These are phyloP conservation scores for Phytophthora sojae DNA, from an alignment of 352 stramenopile species.

Conservation along the genomic window DNA sequence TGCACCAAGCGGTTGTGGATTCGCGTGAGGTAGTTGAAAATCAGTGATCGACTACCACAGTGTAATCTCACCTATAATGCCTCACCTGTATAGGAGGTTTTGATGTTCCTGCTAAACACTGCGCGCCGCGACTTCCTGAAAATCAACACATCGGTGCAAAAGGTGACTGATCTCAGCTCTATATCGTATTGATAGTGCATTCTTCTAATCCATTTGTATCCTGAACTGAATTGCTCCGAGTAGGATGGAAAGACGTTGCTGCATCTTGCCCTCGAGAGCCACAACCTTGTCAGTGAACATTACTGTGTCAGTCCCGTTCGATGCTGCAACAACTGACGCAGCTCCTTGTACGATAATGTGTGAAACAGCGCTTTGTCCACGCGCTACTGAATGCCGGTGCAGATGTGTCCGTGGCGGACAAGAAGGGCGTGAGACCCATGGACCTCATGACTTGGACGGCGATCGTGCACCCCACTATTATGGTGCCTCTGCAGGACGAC, in stretches of 20 bases:
- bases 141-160: slow-evolving; percentile 35
- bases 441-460: slow-evolving; percentile 46
- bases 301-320: background rate
- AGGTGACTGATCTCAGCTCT: slow-evolving; percentile 9
- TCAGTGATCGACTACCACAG: background rate
- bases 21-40: slow-evolving; percentile 25
- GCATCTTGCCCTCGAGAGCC: slow-evolving; percentile 27
- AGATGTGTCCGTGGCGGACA: slow-evolving; percentile 35
- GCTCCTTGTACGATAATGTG: background rate
- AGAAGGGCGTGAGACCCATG: slow-evolving; percentile 43
- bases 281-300: slow-evolving; percentile 28
- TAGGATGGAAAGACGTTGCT: slow-evolving; percentile 38
- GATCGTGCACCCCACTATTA: slow-evolving; percentile 38
- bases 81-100: slow-evolving; percentile 15
- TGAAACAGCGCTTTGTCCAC: slow-evolving; percentile 31
- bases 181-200: no score
- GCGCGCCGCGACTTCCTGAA: slow-evolving; percentile 16
- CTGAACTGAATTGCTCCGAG: background rate
- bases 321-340: background rate
- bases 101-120: slow-evolving; percentile 29
- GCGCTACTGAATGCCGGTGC: slow-evolving; percentile 41
- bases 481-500: slow-evolving; percentile 40
- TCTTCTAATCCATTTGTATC: background rate
- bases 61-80: background rate
- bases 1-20: slow-evolving; percentile 39